phyloP scores from a whole-genome alignment of 768 basidiomycete species.

The Tulasnella sp. region DNA sequence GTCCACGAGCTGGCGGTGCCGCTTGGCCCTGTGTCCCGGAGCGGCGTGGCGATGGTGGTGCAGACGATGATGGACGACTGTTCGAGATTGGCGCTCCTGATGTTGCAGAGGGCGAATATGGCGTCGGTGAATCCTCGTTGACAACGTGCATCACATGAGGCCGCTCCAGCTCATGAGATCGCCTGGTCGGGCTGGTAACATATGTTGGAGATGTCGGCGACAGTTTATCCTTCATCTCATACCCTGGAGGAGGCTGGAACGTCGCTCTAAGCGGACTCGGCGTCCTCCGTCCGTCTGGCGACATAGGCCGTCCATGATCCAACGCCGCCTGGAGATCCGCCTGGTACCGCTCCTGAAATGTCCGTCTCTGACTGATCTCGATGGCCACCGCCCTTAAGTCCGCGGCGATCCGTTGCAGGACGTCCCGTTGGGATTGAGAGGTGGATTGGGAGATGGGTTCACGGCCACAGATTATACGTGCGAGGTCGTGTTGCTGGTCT shows the following conservation, averaged over 20 bases:
- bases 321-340: slow-evolving; percentile 67
- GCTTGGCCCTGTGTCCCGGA: neutral
- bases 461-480: slow-evolving; percentile 63
- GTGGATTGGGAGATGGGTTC: slow-evolving; percentile 28
- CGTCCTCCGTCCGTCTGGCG: slow-evolving; percentile 8
- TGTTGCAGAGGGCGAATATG: neutral
- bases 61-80: too few species aligned
- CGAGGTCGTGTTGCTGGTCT: slow-evolving; percentile 69
- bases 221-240: slow-evolving; percentile 29
- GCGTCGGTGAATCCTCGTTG: neutral
- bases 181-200: slow-evolving; percentile 6
- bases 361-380: slow-evolving; percentile 72
- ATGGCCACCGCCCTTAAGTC: slow-evolving; percentile 79
- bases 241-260: slow-evolving; percentile 62
- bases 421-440: slow-evolving; percentile 30
- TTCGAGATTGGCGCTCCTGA: too few species aligned
- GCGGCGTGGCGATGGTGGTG: neutral
- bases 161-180: neutral
- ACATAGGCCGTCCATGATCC: slow-evolving; percentile 40
- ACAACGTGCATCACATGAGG: neutral
- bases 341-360: slow-evolving; percentile 72
- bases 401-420: slow-evolving; percentile 53
- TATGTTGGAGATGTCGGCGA: neutral
- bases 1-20: neutral
- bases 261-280: slow-evolving; percentile 38